Base-by-base conservation (phyloP, 2,329 filamentous ascomycete species). In the Tolypocladium pustulatum region DNA sequence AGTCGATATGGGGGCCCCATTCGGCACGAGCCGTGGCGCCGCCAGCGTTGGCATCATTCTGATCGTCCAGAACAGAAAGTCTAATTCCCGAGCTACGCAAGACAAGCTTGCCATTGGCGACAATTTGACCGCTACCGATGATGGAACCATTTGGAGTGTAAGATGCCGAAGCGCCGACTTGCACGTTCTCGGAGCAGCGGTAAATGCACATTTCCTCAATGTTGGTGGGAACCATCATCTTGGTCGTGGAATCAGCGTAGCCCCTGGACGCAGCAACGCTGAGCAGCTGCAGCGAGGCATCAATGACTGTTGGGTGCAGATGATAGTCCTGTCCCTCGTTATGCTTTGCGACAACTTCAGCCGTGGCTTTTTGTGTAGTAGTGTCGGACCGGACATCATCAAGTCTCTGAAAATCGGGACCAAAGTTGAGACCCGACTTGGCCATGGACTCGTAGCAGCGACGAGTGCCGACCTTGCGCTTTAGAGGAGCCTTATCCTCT, bases 291-390 rank as follows among this genome's bases (percentile, higher is more conserved):
- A 60, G 46, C 6, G 53, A 56, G 40, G 38, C 58, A 17, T 64
- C 62, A 49, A 64, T 60, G 20, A 59, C 60, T 15, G 59, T 57
- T 7, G 62, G 62, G 40, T 64, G 62, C 15, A 64, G 56, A 22
- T 61, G 27, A 40, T 64, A 61, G 27, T 51, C 30, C 8, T n/a
- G 22, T 3, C 34, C 37, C 20, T 55, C 34, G 36, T 36, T 20
- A 8, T 5, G 13, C 22, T 15, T 40, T 55, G 25, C 46, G 7
- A 30, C 22, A 20, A 55, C 30, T 25, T 36, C 38, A 10, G 40
- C 55, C 7, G 34, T 41, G 5, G 30, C 40, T 1, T 8, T 32
- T 20, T 17, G 17, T 6, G 25, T 27, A 9, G 4, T 27, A 12
- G 53, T 20, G 20, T 36, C 34, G 17, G 55, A 34, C 15, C 25